These are phyloP conservation scores for Blastobotrys malaysiensis DNA, from an alignment of 1,139 yeast species.

Conservation along the genomic window DNA sequence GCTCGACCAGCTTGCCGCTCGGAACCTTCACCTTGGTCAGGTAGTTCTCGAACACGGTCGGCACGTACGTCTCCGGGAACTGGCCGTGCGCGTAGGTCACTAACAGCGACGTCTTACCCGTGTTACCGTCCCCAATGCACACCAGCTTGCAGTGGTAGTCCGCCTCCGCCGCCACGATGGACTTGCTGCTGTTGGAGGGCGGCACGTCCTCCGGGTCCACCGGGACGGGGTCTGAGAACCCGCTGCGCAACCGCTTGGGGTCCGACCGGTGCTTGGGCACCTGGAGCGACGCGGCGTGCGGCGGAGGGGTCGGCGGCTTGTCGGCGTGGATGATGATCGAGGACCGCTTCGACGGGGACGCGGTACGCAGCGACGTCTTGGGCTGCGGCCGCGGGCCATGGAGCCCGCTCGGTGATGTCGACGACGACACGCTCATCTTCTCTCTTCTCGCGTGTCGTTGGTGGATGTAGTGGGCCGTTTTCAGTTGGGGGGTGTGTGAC, in stretches of 20 bases:
- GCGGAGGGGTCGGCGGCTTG: conserved; percentile 1
- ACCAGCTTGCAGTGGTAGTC: conserved; percentile 46
- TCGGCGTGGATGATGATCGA: conserved; percentile 2
- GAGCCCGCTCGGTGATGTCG: not conserved
- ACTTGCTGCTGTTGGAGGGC: not conserved
- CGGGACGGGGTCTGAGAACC: not conserved
- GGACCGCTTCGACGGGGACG: conserved; percentile 1
- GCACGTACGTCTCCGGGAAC: conserved; percentile 74
- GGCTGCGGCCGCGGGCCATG: not conserved
- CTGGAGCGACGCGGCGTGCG: not conserved
- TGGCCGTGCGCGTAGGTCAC: conserved; percentile 76
- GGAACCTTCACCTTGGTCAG: conserved; percentile 60
- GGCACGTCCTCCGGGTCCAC: not conserved
- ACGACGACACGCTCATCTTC: not conserved
- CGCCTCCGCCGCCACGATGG: not conserved
- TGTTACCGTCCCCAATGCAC: conserved; percentile 86
- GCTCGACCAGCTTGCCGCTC: conserved; percentile 51
- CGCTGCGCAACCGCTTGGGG: not conserved
- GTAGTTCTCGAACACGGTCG: conserved; percentile 85
- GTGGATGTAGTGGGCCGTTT: not conserved
- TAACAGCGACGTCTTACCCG: conserved; percentile 86
- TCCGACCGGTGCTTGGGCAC: not conserved
- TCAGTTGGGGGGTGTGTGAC: not conserved
- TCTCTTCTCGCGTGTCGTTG: no score
- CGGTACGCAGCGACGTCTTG: not conserved